These are phyloP conservation scores for Diaporthe caulivora DNA, from an alignment of 2,329 filamentous ascomycete genomes.

Conservation along the genomic window DNA sequence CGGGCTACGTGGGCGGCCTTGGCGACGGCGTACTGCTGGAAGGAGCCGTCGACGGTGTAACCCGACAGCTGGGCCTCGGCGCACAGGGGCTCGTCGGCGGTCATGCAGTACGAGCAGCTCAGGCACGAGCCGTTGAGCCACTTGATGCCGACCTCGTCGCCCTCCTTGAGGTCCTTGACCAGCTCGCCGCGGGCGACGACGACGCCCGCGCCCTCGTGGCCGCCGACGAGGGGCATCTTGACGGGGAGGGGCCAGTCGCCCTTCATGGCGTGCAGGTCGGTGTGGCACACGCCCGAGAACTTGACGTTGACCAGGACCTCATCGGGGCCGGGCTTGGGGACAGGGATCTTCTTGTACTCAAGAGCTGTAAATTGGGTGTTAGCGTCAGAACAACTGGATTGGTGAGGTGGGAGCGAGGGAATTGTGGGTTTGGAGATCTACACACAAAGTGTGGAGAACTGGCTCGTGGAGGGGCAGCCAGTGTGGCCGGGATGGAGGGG, in stretches of 20 bases:
- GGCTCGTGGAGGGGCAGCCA: conserved; percentile 8
- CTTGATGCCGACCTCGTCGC: conserved; percentile 77
- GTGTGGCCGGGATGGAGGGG: conserved; percentile 45
- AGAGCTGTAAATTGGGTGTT: conserved; percentile 58
- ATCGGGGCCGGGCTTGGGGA: conserved; percentile 84
- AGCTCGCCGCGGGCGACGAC: conserved; percentile 89
- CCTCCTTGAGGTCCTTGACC: conserved; percentile 63
- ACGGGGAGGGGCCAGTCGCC: conserved; percentile 89
- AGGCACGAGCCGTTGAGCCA: conserved; percentile 81
- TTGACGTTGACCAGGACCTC: conserved; percentile 94
- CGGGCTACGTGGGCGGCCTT: conserved; percentile 79
- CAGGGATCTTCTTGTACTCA: conserved; percentile 84
- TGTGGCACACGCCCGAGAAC: conserved; percentile 82
- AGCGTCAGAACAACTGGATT: not conserved
- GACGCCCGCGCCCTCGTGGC: conserved; percentile 84
- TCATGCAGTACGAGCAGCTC: conserved; percentile 76
- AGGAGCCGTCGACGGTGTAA: conserved; percentile 79
- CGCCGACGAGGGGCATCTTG: conserved; percentile 88
- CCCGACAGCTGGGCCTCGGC: conserved; percentile 73
- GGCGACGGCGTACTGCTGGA: conserved; percentile 79
- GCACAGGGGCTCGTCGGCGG: conserved; percentile 76
- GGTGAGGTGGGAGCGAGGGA: not conserved
- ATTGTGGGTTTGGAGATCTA: conserved; percentile 12
- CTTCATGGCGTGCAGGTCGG: conserved; percentile 82
- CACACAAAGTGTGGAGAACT: not conserved